phyloP scores from a whole-genome alignment of 169 alveolate species.

The Cryptosporidium tyzzeri region DNA sequence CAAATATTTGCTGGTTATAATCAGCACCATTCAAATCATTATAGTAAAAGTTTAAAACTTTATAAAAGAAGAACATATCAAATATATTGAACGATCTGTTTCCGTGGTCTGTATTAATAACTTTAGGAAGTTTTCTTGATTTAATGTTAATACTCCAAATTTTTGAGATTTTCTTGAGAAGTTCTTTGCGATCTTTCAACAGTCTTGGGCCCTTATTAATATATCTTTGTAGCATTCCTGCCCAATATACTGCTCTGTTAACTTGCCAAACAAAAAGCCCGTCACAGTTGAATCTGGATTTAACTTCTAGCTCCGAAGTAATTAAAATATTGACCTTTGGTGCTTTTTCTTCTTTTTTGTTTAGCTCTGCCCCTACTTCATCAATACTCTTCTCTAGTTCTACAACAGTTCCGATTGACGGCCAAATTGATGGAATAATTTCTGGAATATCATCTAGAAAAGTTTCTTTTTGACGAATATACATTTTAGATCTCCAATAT shows the following conservation, averaged over 20 bases:
- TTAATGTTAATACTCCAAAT: slow-evolving; percentile 13
- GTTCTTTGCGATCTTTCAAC: neutral
- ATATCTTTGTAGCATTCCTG: slow-evolving; percentile 72
- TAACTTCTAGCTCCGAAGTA: slow-evolving; percentile 37
- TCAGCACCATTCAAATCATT: neutral
- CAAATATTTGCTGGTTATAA: neutral
- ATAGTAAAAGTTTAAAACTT: slow-evolving; percentile 28
- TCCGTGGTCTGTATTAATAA: neutral
- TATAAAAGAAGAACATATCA: slow-evolving; percentile 64
- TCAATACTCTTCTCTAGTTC: neutral
- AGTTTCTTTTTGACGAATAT: neutral
- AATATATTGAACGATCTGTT: slow-evolving; percentile 40
- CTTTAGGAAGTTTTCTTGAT: slow-evolving; percentile 36
- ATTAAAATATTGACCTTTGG: slow-evolving; percentile 17
- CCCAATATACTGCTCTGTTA: slow-evolving; percentile 73
- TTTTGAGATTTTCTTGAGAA: neutral
- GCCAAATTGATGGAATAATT: slow-evolving; percentile 47
- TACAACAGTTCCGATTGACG: slow-evolving; percentile 36
- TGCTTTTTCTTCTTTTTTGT: neutral
- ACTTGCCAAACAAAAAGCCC: slow-evolving; percentile 56
- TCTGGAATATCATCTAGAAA: slow-evolving; percentile 6
- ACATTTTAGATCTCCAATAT: slow-evolving; percentile 54
- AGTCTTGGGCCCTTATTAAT: slow-evolving; percentile 49
- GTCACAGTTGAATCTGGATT: slow-evolving; percentile 43
- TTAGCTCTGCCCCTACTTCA: neutral